A percentile compares a stretch with the other conserved stretches of the same genome.
Evolutionary conservation across 2,329 filamentous ascomycete species (phyloP).

Genomic region (Penicillium sp.): DNA sequence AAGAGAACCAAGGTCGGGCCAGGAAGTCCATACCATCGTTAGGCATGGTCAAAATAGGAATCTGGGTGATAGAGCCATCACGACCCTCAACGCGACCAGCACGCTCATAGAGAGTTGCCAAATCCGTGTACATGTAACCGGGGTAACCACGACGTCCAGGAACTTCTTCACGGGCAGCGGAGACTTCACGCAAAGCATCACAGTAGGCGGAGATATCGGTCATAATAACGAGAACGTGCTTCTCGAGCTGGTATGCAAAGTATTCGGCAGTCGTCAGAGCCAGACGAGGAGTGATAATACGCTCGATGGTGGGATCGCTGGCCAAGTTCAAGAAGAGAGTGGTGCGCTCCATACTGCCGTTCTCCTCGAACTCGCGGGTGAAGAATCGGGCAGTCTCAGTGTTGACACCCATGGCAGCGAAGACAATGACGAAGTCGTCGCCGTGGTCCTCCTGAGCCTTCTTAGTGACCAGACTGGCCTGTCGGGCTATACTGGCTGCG

Average conservation of each 20-base stretch:
- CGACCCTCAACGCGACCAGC: slow-evolving; percentile 95
- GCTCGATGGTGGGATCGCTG: slow-evolving; percentile 98
- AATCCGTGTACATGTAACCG: slow-evolving; percentile 99
- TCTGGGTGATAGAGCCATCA: slow-evolving; percentile 98
- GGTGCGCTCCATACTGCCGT: slow-evolving; percentile 95
- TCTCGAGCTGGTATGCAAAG: slow-evolving; percentile 99
- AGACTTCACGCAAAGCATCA: slow-evolving; percentile 97
- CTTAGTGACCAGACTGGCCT: slow-evolving; percentile 95
- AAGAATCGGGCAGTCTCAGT: slow-evolving; percentile 99
- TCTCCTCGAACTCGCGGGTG: slow-evolving; percentile 97
- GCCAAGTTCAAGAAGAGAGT: slow-evolving; percentile 99
- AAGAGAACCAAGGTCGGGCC: background rate
- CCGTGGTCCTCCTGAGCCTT: slow-evolving; percentile 94
- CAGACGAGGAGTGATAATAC: slow-evolving; percentile 98
- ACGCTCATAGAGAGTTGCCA: slow-evolving; percentile 99
- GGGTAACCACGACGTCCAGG: slow-evolving; percentile 98
- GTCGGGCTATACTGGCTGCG: slow-evolving; percentile 96
- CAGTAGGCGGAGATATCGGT: slow-evolving; percentile 98
- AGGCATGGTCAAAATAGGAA: slow-evolving; percentile 98
- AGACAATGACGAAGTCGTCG: slow-evolving; percentile 99
- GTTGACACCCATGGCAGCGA: slow-evolving; percentile 99
- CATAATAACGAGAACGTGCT: slow-evolving; percentile 98
- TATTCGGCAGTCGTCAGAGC: slow-evolving; percentile 98
- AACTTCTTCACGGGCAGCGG: slow-evolving; percentile 96
- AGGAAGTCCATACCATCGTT: slow-evolving; percentile 71